Base-by-base conservation (phyloP, 495 filamentous ascomycete genomes). In the Tetracladium marchalianum region DNA sequence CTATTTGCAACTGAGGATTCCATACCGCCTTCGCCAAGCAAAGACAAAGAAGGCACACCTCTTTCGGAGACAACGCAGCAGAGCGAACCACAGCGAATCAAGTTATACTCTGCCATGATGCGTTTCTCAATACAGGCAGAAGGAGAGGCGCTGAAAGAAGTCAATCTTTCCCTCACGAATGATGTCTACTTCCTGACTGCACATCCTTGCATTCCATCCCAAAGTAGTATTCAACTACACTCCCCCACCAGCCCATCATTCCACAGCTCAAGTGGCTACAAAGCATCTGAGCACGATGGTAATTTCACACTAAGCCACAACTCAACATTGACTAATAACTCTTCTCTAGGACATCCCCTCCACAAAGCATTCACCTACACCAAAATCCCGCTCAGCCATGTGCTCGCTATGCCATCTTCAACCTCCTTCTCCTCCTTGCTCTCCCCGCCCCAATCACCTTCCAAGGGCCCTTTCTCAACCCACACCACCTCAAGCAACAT, bases 141-240 rank as follows among this genome's bases (percentile, higher is more conserved):
- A 15, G 57, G 54, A 0, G 56, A 65, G 13, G 64, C 59, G 31
- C 66, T 68, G 13, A 51, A 72, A 34, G 64, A 66, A 6, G 71
- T 76, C 36, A 54, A 68, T 3, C 57, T 85, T 41, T 59, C 58
- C n/a, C 72, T 59, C 1, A 35, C n/a, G 2, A 35, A 82, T 52
- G 79, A 84, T 50, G 72, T 82, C 35, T 71, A 74, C 51, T 84
- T 84, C 56, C 66, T 84, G 36, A 80, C 81, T 7, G 75, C 76
- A 0, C 76, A 82, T 44, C 77, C 77, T 39, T 85, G 81, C 39
- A 72, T 72, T 4, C 71, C 76, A 5, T 79, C 80, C 1, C 64
- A 63, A 7, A 70, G 68, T 50, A 62, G 70, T 7, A 71, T 67
- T 33, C 65, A 72, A 43, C 50, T 73, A 27, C 69, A 66, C 54